A percentile compares a stretch with the other conserved stretches of the same genome.
These are phyloP conservation scores for Penicillium sumatraense DNA, from an alignment of 2,329 filamentous ascomycete species.

Conservation along the genomic window DNA sequence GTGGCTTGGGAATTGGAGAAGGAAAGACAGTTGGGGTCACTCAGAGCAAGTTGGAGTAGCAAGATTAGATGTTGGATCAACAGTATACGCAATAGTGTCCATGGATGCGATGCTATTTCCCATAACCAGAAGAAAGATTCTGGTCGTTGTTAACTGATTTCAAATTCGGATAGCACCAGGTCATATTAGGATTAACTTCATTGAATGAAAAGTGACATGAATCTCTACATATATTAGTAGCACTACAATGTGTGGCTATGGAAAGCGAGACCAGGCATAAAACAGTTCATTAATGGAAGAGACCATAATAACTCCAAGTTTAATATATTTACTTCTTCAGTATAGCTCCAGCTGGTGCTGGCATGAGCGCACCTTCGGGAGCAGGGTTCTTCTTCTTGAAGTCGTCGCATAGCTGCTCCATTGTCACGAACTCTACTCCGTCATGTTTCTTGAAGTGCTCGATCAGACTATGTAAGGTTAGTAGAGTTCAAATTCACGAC, in stretches of 20 bases:
- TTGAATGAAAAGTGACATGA: no score
- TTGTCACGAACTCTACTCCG: slow-evolving; percentile 33
- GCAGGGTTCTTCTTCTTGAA: slow-evolving; percentile 29
- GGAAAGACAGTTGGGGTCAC: background rate
- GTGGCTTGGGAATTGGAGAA: background rate
- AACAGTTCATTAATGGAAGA: no score
- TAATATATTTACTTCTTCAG: slow-evolving; percentile 8
- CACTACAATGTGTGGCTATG: no score
- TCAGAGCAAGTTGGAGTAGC: background rate
- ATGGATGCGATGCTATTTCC: no score
- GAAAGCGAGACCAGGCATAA: background rate
- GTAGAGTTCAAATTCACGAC: background rate
- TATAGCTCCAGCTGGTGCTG: slow-evolving; percentile 21
- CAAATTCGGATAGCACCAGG: no score
- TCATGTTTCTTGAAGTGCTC: slow-evolving; percentile 35
- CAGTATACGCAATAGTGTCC: no score
- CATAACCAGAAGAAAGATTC: no score
- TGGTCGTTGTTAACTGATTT: no score
- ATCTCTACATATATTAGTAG: no score
- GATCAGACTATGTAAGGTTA: slow-evolving; percentile 26
- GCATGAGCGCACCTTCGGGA: slow-evolving; percentile 26
- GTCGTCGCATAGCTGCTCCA: slow-evolving; percentile 34
- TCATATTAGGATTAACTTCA: no score
- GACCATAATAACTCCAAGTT: background rate
- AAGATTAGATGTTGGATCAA: background rate